Conservation (phyloP, 179 eudicot genomes). For the Silene coronaria region DNA sequence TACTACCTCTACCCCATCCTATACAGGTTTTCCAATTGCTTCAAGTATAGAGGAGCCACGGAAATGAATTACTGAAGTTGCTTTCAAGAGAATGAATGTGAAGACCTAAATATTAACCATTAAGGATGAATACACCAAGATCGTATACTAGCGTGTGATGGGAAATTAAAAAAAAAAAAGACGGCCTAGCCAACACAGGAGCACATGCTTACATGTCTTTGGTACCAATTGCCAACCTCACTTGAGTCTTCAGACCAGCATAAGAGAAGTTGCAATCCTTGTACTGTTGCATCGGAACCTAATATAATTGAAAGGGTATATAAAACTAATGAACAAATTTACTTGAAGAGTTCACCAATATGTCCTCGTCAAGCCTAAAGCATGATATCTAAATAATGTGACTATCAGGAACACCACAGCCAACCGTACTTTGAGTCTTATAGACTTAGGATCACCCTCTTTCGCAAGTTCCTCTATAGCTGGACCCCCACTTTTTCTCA, state of each 20-base stretch:
- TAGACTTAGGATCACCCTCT: constrained; percentile 70
- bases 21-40: no score
- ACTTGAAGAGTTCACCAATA: background rate
- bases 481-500: constrained; percentile 90
- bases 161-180: constrained; percentile 5
- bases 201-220: constrained; percentile 60
- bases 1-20: no score
- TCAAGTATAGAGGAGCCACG: no score
- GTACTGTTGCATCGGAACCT: constrained; percentile 98
- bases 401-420: background rate
- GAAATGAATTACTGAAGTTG: no score
- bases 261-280: constrained; percentile 97
- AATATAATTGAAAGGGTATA: constrained; percentile 11
- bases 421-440: constrained; percentile 56
- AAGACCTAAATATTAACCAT: no score
- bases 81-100: no score
- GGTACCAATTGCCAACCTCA: constrained; percentile 77
- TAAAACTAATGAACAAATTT: background rate
- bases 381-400: background rate
- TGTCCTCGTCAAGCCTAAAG: background rate
- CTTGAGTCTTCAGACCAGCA: constrained; percentile 99
- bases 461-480: constrained; percentile 92
- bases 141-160: background rate
- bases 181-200: background rate
- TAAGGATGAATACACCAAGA: constrained; percentile 1